Evolutionary conservation across 73 alveolate species (phyloP).

Genomic region (Blepharisma japonicum): DNA sequence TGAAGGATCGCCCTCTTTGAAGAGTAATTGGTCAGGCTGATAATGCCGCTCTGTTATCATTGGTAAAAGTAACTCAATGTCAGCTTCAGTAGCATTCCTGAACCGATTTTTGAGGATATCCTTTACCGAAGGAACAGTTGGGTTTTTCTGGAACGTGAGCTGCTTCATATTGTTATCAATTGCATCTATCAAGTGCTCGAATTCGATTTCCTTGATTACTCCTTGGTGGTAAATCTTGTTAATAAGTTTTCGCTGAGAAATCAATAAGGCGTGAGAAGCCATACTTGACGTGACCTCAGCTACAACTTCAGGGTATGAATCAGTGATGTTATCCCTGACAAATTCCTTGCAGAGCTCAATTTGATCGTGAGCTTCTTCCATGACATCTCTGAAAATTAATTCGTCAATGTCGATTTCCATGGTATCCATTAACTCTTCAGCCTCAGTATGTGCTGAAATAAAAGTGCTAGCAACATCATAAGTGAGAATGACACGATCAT

Average conservation of each 20-base stretch:
- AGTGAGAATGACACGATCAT: background rate
- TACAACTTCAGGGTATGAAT: constrained; percentile 14
- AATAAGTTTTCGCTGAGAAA: constrained; percentile 7
- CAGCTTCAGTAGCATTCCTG: background rate
- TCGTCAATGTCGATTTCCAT: constrained; percentile 28
- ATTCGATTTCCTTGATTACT: constrained; percentile 19
- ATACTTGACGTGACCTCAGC: background rate
- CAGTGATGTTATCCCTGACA: background rate
- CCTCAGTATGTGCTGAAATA: constrained; percentile 17
- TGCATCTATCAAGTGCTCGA: background rate
- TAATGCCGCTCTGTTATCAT: background rate
- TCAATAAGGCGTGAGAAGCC: background rate
- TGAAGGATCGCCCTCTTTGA: constrained; percentile 2
- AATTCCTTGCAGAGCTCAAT: background rate
- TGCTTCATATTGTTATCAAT: background rate
- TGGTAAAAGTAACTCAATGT: background rate
- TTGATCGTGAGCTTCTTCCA: constrained; percentile 29
- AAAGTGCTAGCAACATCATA: background rate
- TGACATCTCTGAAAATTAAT: constrained; percentile 3
- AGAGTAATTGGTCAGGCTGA: background rate
- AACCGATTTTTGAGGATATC: constrained; percentile 13
- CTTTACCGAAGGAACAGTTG: background rate
- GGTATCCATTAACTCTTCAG: constrained; percentile 10
- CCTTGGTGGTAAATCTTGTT: constrained; percentile 6
- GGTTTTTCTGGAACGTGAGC: background rate